These are phyloP conservation scores for Emmonsiellopsis sp. DNA, from an alignment of 2,329 filamentous ascomycete species.

Conservation along the genomic window DNA sequence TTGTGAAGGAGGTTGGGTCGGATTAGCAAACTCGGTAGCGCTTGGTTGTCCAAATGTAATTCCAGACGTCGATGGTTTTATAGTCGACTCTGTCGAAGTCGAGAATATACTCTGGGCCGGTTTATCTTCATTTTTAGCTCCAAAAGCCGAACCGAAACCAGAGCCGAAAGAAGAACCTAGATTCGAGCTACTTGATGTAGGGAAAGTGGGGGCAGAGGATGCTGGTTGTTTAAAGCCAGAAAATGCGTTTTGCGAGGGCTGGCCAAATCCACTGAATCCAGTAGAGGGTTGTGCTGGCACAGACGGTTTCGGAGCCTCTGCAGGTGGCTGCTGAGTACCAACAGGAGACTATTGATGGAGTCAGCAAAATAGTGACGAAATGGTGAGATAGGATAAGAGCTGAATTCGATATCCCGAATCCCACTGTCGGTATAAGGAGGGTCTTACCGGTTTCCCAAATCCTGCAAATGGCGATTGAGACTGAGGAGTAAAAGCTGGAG, in stretches of 20 bases:
- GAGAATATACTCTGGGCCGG: neutral
- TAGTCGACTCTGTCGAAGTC: neutral
- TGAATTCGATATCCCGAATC: neutral
- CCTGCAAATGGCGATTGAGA: neutral
- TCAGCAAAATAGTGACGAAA: neutral
- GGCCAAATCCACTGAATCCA: neutral
- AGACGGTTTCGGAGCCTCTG: neutral
- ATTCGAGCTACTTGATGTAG: constrained; percentile 3
- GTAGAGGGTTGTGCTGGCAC: neutral
- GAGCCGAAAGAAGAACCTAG: neutral
- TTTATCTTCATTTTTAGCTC: neutral
- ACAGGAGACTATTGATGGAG: neutral
- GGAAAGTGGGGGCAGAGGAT: neutral
- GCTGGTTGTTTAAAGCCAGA: neutral
- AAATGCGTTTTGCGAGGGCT: neutral
- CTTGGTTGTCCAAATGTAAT: constrained; percentile 1
- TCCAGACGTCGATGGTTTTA: neutral
- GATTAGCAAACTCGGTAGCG: neutral
- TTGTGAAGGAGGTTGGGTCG: neutral
- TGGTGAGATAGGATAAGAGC: neutral
- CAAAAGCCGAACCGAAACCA: neutral
- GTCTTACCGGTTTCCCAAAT: constrained; percentile 1
- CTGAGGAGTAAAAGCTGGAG: constrained; percentile 9
- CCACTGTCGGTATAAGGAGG: neutral
- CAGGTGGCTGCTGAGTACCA: neutral